Evolutionary conservation across 2,329 filamentous ascomycete genomes (phyloP), one percentile per base, ranked within the genome.

Genomic region (Fusarium heterosporum): DNA sequence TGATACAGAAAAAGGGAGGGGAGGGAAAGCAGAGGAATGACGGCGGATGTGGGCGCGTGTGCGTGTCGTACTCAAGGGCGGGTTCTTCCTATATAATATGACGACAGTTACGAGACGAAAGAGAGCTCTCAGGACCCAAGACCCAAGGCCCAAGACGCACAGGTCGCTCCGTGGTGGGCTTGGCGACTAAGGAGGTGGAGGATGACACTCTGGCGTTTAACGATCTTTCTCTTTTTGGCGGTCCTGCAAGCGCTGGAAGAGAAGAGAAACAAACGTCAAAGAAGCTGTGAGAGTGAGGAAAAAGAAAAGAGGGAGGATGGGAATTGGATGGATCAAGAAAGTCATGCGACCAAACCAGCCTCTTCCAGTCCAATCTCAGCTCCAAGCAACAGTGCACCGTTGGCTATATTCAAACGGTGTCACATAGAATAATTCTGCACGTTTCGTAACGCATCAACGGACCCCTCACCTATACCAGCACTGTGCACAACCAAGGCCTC

Each of bases 301-400:
- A 26, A 54, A 42, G 39, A 38, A 26, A 39, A 25, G 39, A 45
- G 39, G n/a, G n/a, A 48, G 43, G 30, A 30, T 46, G 14, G 46
- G 40, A 41, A 26, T 50, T 41, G 41, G 47, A 68, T 52, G 19
- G 58, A 53, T 29, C 29, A 40, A 41, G 29, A 22, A 66, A 56
- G 64, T 68, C 65, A 68, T 68, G 65, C 65, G 65, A 68, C 64
- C 51, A 46, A 29, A 39, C 42, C 50, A 61, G 47, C 59, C 57
- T 49, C 45, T 55, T 32, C 22, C 38, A 29, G 19, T 63, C 12
- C 40, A 51, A 65, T 48, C 57, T 64, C 64, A 65, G 64, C 47
- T 67, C 16, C 6, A 43, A 49, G 34, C 38, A 19, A 68, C 64
- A 65, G 65, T 68, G 64, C 40, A 50, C 16, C 12, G 4, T n/a